Percentiles rank a stretch among this genome's conserved stretches.
Conservation (phyloP, 2,329 filamentous ascomycete genomes). For the Sclerotinia nivalis region DNA sequence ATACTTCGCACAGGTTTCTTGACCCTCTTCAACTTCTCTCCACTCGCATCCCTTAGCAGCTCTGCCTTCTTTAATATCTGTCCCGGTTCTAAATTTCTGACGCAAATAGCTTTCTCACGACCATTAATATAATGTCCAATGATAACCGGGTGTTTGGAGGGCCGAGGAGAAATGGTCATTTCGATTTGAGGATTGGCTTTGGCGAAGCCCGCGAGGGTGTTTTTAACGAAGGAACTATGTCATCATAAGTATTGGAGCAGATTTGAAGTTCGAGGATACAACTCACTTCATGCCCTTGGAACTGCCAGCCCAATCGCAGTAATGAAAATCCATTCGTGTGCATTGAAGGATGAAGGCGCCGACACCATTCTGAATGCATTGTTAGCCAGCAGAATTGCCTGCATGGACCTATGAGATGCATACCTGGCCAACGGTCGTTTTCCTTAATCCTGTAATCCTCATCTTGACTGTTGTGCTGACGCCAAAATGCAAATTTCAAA, state of each 20-base stretch:
- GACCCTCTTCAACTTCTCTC: slow-evolving; percentile 67
- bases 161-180: slow-evolving; percentile 86
- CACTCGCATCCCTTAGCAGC: slow-evolving; percentile 70
- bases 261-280: slow-evolving; percentile 1
- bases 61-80: slow-evolving; percentile 81
- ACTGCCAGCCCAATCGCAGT: slow-evolving; percentile 94
- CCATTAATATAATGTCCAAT: slow-evolving; percentile 93
- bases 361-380: slow-evolving; percentile 77
- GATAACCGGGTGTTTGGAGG: slow-evolving; percentile 85
- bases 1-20: slow-evolving; percentile 65
- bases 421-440: slow-evolving; percentile 57
- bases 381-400: slow-evolving; percentile 25
- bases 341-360: slow-evolving; percentile 97
- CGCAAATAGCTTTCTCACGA: slow-evolving; percentile 79
- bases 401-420: slow-evolving; percentile 25
- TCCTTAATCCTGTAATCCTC: slow-evolving; percentile 56
- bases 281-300: slow-evolving; percentile 91
- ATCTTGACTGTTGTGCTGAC: slow-evolving; percentile 39
- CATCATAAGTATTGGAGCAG: slow-evolving; percentile 2
- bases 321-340: slow-evolving; percentile 93
- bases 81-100: slow-evolving; percentile 78
- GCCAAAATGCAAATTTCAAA: not conserved
- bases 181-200: slow-evolving; percentile 82
- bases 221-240: slow-evolving; percentile 75
- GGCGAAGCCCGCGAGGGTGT: slow-evolving; percentile 75